phyloP scores from a whole-genome alignment of 352 stramenopile genomes.

The Phytopythium delawarense region DNA sequence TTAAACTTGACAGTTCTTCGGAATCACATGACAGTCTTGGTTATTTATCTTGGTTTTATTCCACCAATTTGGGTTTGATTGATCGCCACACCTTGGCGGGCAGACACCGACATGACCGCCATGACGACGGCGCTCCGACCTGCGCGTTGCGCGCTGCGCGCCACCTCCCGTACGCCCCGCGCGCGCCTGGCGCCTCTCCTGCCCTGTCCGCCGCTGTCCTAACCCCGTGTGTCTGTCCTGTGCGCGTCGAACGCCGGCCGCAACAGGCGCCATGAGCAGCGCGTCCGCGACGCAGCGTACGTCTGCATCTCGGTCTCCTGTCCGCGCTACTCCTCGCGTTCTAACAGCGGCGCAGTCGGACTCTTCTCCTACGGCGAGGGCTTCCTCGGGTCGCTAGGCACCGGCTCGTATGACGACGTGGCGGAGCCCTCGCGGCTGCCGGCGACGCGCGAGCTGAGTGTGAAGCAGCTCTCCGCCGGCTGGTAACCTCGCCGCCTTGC shows the following conservation, averaged over 20 bases:
- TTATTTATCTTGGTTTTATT: neutral
- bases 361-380: constrained; percentile 78
- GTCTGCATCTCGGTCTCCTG: neutral
- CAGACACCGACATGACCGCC: neutral
- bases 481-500: constrained; percentile 24
- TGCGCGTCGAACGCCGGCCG: neutral
- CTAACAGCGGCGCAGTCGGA: constrained; percentile 13
- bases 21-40: too few relatives aligned
- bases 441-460: constrained; percentile 34
- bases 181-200: neutral
- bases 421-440: constrained; percentile 35
- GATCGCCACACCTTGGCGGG: neutral
- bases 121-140: constrained; percentile 1
- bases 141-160: neutral
- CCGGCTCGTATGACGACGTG: constrained; percentile 58
- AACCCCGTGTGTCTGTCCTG: neutral
- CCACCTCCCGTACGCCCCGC: neutral
- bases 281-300: neutral
- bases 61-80: too few relatives aligned
- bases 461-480: constrained; percentile 66
- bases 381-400: constrained; percentile 71
- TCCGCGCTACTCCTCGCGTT: neutral
- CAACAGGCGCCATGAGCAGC: constrained; percentile 6
- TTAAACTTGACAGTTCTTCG: neutral
- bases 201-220: neutral